Evolutionary conservation across 2,329 filamentous ascomycete species (phyloP).

Genomic region (Colletotrichum karsti): DNA sequence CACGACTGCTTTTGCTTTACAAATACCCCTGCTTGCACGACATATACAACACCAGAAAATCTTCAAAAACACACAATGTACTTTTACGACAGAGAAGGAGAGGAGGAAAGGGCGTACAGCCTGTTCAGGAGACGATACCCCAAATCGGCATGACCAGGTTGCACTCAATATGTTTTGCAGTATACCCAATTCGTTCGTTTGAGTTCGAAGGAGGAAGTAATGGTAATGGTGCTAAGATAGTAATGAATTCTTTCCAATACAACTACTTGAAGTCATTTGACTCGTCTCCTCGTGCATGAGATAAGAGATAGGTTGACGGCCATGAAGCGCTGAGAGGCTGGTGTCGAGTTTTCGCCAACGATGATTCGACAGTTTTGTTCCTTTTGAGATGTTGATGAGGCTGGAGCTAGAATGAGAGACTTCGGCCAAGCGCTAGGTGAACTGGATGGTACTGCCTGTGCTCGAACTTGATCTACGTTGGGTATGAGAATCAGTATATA

Average conservation of each 20-base stretch:
- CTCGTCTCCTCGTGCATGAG: neutral
- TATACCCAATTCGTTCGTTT: slow-evolving; percentile 15
- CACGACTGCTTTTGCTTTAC: slow-evolving; percentile 13
- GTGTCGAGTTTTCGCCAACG: too few species aligned
- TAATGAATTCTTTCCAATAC: neutral
- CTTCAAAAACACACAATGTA: neutral
- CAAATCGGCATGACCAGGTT: slow-evolving; percentile 7
- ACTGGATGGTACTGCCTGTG: too few species aligned
- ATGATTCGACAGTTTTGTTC: too few species aligned
- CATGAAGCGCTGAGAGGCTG: too few species aligned
- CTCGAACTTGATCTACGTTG: too few species aligned
- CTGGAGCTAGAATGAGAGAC: too few species aligned
- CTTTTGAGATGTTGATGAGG: too few species aligned
- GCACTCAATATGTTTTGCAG: neutral
- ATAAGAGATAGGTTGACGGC: too few species aligned
- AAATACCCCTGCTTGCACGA: slow-evolving; percentile 22
- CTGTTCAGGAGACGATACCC: slow-evolving; percentile 17
- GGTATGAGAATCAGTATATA: too few species aligned
- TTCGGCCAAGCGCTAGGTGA: too few species aligned
- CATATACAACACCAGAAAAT: neutral
- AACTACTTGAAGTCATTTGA: neutral
- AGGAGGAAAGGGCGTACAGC: neutral
- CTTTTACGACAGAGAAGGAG: neutral
- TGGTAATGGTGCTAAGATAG: neutral
- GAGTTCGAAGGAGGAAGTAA: neutral